Evolutionary conservation across 176 grass and related monocot genomes (phyloP).

Genomic region (Melocanna baccifera): DNA sequence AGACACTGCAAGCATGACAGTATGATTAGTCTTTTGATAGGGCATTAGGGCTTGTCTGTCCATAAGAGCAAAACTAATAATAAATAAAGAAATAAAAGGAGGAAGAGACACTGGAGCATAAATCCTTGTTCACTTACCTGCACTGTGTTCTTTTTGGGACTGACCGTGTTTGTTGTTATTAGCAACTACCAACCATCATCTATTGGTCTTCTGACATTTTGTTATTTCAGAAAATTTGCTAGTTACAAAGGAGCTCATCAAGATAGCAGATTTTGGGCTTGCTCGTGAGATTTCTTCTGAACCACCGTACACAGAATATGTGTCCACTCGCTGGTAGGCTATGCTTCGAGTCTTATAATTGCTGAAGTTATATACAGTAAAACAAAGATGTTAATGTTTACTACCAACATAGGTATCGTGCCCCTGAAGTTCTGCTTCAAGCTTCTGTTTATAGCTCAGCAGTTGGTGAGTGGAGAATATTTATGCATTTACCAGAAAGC

Average conservation of each 20-base stretch:
- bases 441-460: conserved; percentile 86
- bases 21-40: background rate
- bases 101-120: background rate
- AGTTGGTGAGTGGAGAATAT: conserved; percentile 74
- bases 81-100: background rate
- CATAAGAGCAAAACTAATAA: background rate
- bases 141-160: background rate
- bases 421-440: conserved; percentile 95
- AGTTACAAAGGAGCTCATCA: conserved; percentile 79
- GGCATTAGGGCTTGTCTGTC: background rate
- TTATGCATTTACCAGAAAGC: conserved; percentile 6
- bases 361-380: conserved; percentile 7
- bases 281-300: conserved; percentile 88
- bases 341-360: background rate
- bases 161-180: background rate
- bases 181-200: background rate
- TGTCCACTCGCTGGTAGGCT: conserved; percentile 89
- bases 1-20: background rate
- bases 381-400: conserved; percentile 20
- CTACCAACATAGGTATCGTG: conserved; percentile 69
- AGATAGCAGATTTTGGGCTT: conserved; percentile 98
- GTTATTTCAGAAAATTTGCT: conserved; percentile 87
- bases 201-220: conserved; percentile 14
- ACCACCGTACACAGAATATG: conserved; percentile 98
- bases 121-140: background rate